phyloP scores from a whole-genome alignment of 768 basidiomycete genomes.

The Vararia minispora region DNA sequence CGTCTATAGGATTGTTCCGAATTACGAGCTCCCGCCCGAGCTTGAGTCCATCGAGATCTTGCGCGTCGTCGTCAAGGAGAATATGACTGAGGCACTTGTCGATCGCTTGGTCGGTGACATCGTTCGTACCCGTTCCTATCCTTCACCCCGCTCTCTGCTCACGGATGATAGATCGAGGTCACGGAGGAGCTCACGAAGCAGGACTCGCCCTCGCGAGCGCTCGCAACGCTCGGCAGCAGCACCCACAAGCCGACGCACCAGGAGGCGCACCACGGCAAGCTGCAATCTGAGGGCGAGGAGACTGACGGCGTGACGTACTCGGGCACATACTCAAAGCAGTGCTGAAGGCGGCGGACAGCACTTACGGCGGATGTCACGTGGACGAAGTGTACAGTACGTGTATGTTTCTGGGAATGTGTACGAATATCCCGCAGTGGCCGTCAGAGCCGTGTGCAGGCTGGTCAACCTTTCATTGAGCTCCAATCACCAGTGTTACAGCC shows the following conservation, averaged over 20 bases:
- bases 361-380: too few species aligned
- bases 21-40: conserved; percentile 47
- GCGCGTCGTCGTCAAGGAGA: conserved; percentile 52
- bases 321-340: conserved; percentile 61
- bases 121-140: conserved; percentile 28
- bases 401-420: too few species aligned
- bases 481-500: too few species aligned
- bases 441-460: too few species aligned
- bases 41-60: conserved; percentile 43
- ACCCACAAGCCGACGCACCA: conserved; percentile 19
- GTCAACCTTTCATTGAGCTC: too few species aligned
- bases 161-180: conserved; percentile 39
- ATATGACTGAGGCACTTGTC: conserved; percentile 36
- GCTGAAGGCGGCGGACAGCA: conserved; percentile 26
- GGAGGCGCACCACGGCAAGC: conserved; percentile 31
- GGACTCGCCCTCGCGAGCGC: conserved; percentile 38
- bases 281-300: conserved; percentile 26
- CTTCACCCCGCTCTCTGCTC: background rate
- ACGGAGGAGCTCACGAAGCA: conserved; percentile 44
- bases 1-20: conserved; percentile 39
- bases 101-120: conserved; percentile 54
- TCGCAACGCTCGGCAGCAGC: conserved; percentile 30
- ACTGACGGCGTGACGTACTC: conserved; percentile 35
- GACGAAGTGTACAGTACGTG: too few species aligned
- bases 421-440: too few species aligned